Conservation (phyloP, 495 filamentous ascomycete genomes). For the Penicilliopsis zonata region DNA sequence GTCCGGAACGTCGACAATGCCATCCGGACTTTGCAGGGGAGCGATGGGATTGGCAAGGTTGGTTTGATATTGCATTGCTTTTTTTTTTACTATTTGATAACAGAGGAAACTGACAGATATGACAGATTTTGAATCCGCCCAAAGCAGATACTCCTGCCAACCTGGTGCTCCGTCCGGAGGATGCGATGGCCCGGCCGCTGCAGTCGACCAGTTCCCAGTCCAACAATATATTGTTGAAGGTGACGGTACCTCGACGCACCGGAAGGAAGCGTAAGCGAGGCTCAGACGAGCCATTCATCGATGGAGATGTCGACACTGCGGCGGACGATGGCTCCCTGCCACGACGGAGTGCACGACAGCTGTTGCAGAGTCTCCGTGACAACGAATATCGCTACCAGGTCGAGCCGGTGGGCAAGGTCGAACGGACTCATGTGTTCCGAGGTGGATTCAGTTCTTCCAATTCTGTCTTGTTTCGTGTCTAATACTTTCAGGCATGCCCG, state of each 20-base stretch:
- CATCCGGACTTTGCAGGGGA: slow-evolving; percentile 64
- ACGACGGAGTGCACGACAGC: slow-evolving; percentile 19
- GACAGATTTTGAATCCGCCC: slow-evolving; percentile 31
- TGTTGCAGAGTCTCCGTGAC: slow-evolving; percentile 59
- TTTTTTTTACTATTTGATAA: no score
- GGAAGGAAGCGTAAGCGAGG: slow-evolving; percentile 74
- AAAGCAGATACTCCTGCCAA: slow-evolving; percentile 30
- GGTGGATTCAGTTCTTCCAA: slow-evolving; percentile 24
- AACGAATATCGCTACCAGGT: slow-evolving; percentile 57
- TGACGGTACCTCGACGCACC: slow-evolving; percentile 77
- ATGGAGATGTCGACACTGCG: slow-evolving; percentile 6
- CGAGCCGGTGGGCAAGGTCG: slow-evolving; percentile 59
- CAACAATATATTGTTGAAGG: slow-evolving; percentile 73
- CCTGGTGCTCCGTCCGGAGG: slow-evolving; percentile 62
- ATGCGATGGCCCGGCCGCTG: slow-evolving; percentile 63
- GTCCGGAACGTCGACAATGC: slow-evolving; percentile 73
- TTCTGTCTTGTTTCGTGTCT: not conserved
- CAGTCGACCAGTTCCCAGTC: slow-evolving; percentile 57
- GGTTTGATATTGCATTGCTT: not conserved
- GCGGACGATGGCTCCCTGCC: slow-evolving; percentile 1
- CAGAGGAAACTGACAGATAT: no score
- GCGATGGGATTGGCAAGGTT: slow-evolving; percentile 53
- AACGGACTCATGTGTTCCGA: slow-evolving; percentile 78
- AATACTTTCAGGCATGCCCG: slow-evolving; percentile 37
- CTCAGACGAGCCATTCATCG: slow-evolving; percentile 49